Base-by-base conservation (phyloP, 345 rosid genomes). In the Trapa incisa region DNA sequence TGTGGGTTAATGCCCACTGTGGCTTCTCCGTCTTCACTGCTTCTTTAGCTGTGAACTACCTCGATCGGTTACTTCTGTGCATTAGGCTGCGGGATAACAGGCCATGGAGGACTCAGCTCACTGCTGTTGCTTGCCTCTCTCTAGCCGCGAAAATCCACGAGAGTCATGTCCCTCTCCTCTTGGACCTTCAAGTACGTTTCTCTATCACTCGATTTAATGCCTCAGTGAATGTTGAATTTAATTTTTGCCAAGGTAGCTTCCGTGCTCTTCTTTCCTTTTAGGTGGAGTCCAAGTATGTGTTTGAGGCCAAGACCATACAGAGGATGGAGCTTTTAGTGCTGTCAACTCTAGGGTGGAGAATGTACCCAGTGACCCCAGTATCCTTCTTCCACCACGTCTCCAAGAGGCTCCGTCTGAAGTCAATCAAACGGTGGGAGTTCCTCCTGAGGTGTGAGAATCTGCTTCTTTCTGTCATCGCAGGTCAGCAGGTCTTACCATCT, bases 261-360 rank as follows among this genome's bases (percentile, higher is more conserved):
- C 48, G 48, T 4, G 48, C 2, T 2, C 11, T 41, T 22, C 1
- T 41, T 14, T 57, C 2, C 33, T 41, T 29, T 1, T 65, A 83
- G 89, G 85, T 80, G 56, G 87, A 68, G 65, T 80, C 92, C 1
- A 52, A 38, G 76, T 83, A 75, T 45, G 66, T 76, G 35, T 85
- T 86, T 77, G 89, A 82, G 75, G 72, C 81, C 47, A 80, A 77
- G 75, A 68, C 80, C 36, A 73, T 91, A 58, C 84, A 74, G 66
- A 87, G 87, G 70, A 89, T 89, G 95, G 98, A 92, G 77, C 84
- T 89, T 54, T 53, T 82, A 66, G 80, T 89, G 66, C 67, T 85
- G 65, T 66, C 70, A 38, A 77, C 77, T 72, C 76, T 91, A 81
- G 78, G 74, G 65, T 91, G 97, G 97, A 88, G 84, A 76, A 76